Conservation (phyloP, 495 filamentous ascomycete genomes). For the Xylaria sp. region DNA sequence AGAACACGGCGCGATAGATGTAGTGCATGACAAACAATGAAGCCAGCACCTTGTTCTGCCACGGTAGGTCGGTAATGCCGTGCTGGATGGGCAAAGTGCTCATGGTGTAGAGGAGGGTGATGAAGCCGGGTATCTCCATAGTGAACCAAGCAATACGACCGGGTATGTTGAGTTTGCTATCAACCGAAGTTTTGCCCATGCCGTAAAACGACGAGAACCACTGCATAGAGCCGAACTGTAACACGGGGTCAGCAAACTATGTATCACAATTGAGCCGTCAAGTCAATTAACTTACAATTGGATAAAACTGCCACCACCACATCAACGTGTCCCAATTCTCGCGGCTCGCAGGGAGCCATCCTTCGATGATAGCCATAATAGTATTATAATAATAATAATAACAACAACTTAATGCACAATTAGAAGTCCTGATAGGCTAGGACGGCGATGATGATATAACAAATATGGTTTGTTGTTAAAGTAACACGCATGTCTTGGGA, state of each 20-base stretch:
- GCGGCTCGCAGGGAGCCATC: conserved; percentile 60
- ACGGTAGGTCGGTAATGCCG: conserved; percentile 62
- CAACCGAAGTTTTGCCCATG: conserved; percentile 84
- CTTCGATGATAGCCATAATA: conserved; percentile 46
- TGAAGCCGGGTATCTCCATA: conserved; percentile 84
- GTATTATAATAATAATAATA: no score
- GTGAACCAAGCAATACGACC: conserved; percentile 83
- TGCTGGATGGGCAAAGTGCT: conserved; percentile 63
- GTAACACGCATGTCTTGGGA: background rate
- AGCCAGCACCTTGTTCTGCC: conserved; percentile 72
- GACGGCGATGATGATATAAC: background rate
- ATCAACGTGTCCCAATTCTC: conserved; percentile 57
- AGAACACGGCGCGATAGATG: conserved; percentile 82
- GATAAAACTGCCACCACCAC: conserved; percentile 61
- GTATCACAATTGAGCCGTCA: background rate
- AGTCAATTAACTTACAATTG: conserved; percentile 38
- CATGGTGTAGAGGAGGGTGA: conserved; percentile 80
- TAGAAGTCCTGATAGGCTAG: no score
- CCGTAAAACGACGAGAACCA: conserved; percentile 71
- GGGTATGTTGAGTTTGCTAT: conserved; percentile 80
- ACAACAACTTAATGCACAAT: no score
- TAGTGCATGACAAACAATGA: conserved; percentile 81
- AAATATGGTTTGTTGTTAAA: background rate
- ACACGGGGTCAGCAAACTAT: conserved; percentile 20
- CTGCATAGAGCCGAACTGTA: conserved; percentile 64